A percentile compares a stretch with the other conserved stretches of the same genome.
Evolutionary conservation across 129 eudicot genomes (phyloP).

Genomic region (Pulicaria dysenterica): DNA sequence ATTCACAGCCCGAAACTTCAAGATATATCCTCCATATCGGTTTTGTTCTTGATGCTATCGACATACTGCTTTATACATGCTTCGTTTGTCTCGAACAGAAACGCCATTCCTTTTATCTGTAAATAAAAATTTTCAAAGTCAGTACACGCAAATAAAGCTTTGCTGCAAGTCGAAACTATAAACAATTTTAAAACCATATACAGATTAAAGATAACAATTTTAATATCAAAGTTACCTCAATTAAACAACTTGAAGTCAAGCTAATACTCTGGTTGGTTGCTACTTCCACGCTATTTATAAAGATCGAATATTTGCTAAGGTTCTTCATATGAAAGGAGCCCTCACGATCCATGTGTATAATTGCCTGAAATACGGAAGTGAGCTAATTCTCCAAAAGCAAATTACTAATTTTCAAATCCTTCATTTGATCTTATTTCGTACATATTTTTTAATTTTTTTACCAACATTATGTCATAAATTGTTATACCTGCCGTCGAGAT

Average conservation of each 20-base stretch:
- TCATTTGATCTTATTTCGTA: not conserved
- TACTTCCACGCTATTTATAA: slow-evolving; percentile 52
- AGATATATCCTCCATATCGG: slow-evolving; percentile 23
- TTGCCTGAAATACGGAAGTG: slow-evolving; percentile 44
- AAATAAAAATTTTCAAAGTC: slow-evolving; percentile 13
- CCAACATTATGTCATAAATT: not conserved
- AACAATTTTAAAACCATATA: not conserved
- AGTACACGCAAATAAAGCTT: not conserved
- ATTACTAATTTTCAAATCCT: not conserved
- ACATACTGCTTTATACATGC: slow-evolving; percentile 35
- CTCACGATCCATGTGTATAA: slow-evolving; percentile 46
- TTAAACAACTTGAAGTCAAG: slow-evolving; percentile 59
- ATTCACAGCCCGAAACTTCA: slow-evolving; percentile 22
- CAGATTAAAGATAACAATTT: not conserved
- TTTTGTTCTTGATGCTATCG: slow-evolving; percentile 31
- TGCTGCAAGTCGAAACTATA: not conserved
- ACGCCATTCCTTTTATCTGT: slow-evolving; percentile 54
- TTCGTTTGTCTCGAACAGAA: slow-evolving; percentile 48
- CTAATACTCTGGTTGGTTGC: slow-evolving; percentile 33
- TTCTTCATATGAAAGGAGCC: slow-evolving; percentile 61
- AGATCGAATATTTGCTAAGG: slow-evolving; percentile 49
- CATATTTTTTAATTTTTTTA: not conserved
- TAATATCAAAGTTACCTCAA: slow-evolving; percentile 52
- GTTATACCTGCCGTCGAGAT: slow-evolving; percentile 70
- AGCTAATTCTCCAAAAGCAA: not conserved